Conservation (phyloP, 768 basidiomycete genomes). For the Lentinula sp. region DNA sequence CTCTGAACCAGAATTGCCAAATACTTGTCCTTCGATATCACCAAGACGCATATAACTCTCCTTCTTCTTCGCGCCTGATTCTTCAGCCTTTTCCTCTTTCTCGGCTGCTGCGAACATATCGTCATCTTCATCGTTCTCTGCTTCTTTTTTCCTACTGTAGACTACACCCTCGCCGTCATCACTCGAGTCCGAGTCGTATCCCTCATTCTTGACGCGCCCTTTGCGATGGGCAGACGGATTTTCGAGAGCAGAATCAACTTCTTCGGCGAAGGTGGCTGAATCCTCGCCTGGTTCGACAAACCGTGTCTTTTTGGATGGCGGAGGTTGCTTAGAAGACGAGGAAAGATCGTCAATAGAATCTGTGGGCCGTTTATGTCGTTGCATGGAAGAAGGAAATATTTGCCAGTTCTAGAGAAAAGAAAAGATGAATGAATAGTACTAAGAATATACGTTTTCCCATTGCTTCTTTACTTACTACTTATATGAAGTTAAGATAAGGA, state of each 20-base stretch:
- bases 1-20: conserved; percentile 45
- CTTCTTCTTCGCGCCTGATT: conserved; percentile 41
- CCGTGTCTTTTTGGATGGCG: conserved; percentile 63
- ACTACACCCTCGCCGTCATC: conserved; percentile 96
- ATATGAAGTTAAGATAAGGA: neutral
- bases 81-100: conserved; percentile 40
- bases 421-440: neutral
- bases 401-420: neutral
- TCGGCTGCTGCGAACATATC: conserved; percentile 78
- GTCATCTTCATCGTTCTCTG: conserved; percentile 57
- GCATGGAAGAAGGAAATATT: conserved; percentile 15
- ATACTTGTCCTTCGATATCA: conserved; percentile 98
- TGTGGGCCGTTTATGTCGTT: conserved; percentile 37
- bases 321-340: conserved; percentile 20
- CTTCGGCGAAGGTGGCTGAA: conserved; percentile 67
- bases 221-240: conserved; percentile 54
- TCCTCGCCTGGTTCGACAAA: conserved; percentile 75
- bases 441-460: neutral
- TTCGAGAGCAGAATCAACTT: conserved; percentile 73
- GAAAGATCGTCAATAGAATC: conserved; percentile 25
- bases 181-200: conserved; percentile 92
- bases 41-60: conserved; percentile 79
- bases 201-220: conserved; percentile 74
- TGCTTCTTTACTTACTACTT: neutral
- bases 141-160: conserved; percentile 62